A percentile compares a stretch with the other conserved stretches of the same genome.
phyloP scores from a whole-genome alignment of 345 rosid genomes.

The Hypericum androsaemum region DNA sequence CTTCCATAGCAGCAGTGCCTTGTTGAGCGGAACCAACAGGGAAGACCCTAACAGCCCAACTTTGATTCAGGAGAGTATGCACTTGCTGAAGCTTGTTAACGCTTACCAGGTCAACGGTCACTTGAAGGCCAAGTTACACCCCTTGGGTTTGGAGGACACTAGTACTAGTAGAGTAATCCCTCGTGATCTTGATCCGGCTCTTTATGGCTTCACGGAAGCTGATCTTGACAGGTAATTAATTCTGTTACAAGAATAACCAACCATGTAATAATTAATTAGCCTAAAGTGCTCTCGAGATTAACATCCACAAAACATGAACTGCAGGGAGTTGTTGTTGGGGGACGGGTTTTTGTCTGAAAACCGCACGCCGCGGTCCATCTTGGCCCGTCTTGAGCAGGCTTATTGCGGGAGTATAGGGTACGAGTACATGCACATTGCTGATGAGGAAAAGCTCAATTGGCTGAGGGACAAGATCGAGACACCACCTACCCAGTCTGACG shows the following conservation, averaged over 20 bases:
- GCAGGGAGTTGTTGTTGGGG: conserved; percentile 76
- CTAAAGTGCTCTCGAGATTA: no score
- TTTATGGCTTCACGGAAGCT: conserved; percentile 58
- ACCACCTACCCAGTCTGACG: conserved; percentile 51
- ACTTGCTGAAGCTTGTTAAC: conserved; percentile 54
- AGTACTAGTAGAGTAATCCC: conserved; percentile 63
- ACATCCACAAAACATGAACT: no score
- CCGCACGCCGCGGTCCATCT: conserved; percentile 59
- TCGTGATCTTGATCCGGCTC: conserved; percentile 51
- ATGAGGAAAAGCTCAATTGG: conserved; percentile 71
- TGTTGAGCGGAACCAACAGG: conserved; percentile 69
- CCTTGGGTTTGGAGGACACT: conserved; percentile 57
- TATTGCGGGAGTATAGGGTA: conserved; percentile 77
- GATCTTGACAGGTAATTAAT: conserved; percentile 76
- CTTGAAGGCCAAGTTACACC: conserved; percentile 75
- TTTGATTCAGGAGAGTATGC: conserved; percentile 87
- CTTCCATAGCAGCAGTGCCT: conserved; percentile 54
- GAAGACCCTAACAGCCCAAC: conserved; percentile 62
- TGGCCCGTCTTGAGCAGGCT: conserved; percentile 75
- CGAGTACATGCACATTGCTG: conserved; percentile 78
- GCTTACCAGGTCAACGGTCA: conserved; percentile 87
- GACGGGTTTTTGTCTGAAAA: conserved; percentile 73
- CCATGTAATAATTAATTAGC: no score
- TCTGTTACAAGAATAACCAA: no score
- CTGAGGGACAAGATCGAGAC: conserved; percentile 82